phyloP scores from a whole-genome alignment of 2,329 filamentous ascomycete species.

The Pseudogymnoascus sp. region DNA sequence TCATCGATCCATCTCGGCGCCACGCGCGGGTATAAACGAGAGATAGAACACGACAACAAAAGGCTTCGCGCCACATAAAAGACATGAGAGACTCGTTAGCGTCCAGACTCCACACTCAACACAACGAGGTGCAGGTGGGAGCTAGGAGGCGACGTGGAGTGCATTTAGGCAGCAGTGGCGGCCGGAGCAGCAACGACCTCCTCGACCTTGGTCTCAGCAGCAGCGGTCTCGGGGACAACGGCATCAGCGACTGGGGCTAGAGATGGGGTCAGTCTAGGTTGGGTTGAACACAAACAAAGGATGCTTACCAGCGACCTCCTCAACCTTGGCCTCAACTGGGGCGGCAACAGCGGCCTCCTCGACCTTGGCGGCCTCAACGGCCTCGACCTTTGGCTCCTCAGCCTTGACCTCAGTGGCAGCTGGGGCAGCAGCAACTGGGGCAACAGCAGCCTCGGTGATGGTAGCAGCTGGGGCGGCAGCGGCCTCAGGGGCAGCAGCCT shows the following conservation, averaged over 20 bases:
- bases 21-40: slow-evolving; percentile 4
- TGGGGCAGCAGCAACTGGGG: slow-evolving; percentile 11
- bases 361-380: background rate
- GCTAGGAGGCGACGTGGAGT: background rate
- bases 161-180: slow-evolving; percentile 9
- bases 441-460: slow-evolving; percentile 14
- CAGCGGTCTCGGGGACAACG: background rate
- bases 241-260: slow-evolving; percentile 12
- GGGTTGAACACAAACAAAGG: background rate
- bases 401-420: background rate
- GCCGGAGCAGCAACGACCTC: slow-evolving; percentile 13
- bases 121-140: background rate
- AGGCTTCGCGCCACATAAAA: slow-evolving; percentile 1
- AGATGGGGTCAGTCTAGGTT: background rate
- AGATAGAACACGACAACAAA: slow-evolving; percentile 8
- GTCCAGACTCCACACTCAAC: background rate
- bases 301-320: background rate
- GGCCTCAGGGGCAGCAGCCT: slow-evolving; percentile 1
- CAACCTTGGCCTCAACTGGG: slow-evolving; percentile 4
- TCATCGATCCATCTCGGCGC: slow-evolving; percentile 7
- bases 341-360: background rate
- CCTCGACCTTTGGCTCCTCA: background rate
- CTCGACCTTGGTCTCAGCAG: slow-evolving; percentile 17
- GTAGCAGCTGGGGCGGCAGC: slow-evolving; percentile 11
- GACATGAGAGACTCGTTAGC: slow-evolving; percentile 3